phyloP scores from a whole-genome alignment of 2,329 filamentous ascomycete genomes.

The Dactylellina sp. region DNA sequence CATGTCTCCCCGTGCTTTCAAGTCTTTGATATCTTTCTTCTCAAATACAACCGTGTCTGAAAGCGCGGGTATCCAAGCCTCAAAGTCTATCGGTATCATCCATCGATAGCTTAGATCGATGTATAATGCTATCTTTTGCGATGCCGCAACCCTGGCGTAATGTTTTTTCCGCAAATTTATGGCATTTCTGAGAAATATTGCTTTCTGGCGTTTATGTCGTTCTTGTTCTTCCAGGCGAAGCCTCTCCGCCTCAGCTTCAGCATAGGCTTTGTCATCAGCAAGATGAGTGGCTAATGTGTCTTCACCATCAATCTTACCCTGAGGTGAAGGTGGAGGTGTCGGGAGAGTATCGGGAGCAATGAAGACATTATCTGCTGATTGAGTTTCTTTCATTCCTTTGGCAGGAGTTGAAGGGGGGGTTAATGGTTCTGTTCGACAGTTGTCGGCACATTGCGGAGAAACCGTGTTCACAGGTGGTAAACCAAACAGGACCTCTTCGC shows the following conservation, averaged over 20 bases:
- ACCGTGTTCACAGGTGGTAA: too few species aligned
- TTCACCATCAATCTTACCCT: neutral
- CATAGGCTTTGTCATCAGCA: too few species aligned
- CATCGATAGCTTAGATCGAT: constrained; percentile 18
- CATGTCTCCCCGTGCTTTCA: neutral
- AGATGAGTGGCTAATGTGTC: neutral
- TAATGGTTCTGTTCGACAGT: neutral
- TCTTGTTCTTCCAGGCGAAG: neutral
- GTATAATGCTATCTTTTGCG: constrained; percentile 3
- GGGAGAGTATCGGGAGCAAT: neutral
- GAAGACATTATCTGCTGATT: neutral
- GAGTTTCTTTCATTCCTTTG: neutral
- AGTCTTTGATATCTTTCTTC: constrained; percentile 10
- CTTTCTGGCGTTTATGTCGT: constrained; percentile 7
- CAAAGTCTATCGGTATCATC: constrained; percentile 27
- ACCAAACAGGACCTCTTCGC: too few species aligned
- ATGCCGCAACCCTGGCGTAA: constrained; percentile 13
- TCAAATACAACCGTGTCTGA: constrained; percentile 10
- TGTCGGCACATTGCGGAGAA: neutral
- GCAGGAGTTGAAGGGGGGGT: neutral
- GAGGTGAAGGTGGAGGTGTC: constrained; percentile 21
- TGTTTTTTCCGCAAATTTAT: constrained; percentile 21
- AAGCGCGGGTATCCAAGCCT: neutral
- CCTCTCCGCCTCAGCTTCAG: neutral
- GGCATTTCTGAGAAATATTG: constrained; percentile 20